Evolutionary conservation across 164 flowering plant species (phyloP).

Genomic region (Magnolia changhungtana): DNA sequence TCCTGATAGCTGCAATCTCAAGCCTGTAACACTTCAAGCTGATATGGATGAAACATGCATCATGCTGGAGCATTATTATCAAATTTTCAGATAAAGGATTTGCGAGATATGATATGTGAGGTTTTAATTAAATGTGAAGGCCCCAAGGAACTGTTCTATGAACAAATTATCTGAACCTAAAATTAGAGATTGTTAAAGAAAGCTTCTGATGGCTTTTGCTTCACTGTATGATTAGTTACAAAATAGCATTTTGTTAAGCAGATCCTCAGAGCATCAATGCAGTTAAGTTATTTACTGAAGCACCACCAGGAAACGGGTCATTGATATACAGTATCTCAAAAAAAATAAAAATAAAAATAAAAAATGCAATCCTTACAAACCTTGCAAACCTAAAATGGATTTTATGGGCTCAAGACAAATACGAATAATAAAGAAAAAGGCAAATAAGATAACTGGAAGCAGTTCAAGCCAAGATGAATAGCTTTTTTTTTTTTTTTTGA

Average conservation of each 20-base stretch:
- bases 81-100: not conserved
- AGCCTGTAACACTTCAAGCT: not conserved
- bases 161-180: not conserved
- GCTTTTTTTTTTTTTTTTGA: too few species aligned
- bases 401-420: not conserved
- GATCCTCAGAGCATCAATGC: too few species aligned
- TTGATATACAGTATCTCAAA: not conserved
- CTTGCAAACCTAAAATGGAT: not conserved
- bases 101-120: not conserved
- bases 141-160: not conserved
- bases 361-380: not conserved
- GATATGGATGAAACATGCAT: not conserved
- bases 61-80: not conserved
- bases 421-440: not conserved
- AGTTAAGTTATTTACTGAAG: too few species aligned
- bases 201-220: too few species aligned
- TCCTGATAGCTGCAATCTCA: not conserved
- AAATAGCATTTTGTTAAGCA: too few species aligned
- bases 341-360: too few species aligned
- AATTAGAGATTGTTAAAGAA: too few species aligned
- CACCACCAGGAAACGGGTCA: too few species aligned
- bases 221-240: too few species aligned
- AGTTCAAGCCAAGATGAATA: not conserved
- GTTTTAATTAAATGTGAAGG: not conserved
- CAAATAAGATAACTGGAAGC: not conserved